Evolutionary conservation across 371 early-diverging fungal genomes (phyloP).

Genomic region (Globomyces sp.): DNA sequence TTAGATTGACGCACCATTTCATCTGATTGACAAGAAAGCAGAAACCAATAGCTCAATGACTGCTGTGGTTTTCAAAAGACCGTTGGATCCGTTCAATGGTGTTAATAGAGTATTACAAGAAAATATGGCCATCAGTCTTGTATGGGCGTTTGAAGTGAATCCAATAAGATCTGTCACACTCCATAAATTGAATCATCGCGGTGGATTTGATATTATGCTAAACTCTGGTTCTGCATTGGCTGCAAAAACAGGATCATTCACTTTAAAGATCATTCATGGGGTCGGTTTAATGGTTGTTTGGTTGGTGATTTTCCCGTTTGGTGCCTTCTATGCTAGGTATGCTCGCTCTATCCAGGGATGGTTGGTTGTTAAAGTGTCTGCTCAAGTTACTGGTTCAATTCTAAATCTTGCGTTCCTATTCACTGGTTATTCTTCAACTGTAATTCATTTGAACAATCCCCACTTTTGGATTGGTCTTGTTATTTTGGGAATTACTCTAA

Average conservation of each 20-base stretch:
- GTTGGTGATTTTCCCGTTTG: conserved; percentile 35
- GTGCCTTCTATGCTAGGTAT: conserved; percentile 38
- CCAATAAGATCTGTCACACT: not conserved
- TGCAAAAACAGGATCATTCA: not conserved
- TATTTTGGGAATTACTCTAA: conserved; percentile 23
- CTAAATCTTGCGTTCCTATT: not conserved
- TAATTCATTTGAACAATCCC: conserved; percentile 2
- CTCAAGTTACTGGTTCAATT: conserved; percentile 28
- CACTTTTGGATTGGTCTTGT: conserved; percentile 33
- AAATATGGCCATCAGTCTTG: too few species aligned
- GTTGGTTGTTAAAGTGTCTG: conserved; percentile 32
- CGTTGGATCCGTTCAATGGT: too few species aligned
- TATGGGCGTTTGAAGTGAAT: too few species aligned
- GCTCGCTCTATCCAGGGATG: conserved; percentile 25
- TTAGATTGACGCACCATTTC: too few species aligned
- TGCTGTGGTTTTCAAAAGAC: too few species aligned
- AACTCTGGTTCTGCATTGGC: conserved; percentile 2
- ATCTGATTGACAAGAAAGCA: too few species aligned
- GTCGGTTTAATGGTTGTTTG: conserved; percentile 34
- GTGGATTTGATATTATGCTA: not conserved
- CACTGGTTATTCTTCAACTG: conserved; percentile 20
- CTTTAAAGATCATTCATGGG: conserved; percentile 34
- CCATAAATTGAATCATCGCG: not conserved
- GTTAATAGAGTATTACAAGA: too few species aligned
- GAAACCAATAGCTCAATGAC: too few species aligned